Percentiles rank a stretch among this genome's conserved stretches.
Evolutionary conservation across 2,329 filamentous ascomycete genomes (phyloP).

Genomic region (Talaromyces sp.): DNA sequence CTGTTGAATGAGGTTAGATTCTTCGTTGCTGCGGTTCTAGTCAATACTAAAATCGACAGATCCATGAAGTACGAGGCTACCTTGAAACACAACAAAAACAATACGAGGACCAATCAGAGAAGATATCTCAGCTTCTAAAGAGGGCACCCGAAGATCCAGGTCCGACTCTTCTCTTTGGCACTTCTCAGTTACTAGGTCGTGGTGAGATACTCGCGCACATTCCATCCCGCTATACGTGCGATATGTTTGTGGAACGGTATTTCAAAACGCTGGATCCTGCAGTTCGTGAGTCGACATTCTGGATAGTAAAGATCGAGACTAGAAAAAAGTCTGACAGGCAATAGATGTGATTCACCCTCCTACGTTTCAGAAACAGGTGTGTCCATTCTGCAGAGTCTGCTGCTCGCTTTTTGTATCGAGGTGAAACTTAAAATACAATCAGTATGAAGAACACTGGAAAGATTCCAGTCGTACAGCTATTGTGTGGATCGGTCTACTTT

Average conservation of each 20-base stretch:
- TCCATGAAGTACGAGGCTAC: constrained; percentile 5
- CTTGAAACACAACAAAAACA: constrained; percentile 11
- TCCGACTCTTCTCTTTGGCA: constrained; percentile 7
- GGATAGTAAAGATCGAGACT: neutral
- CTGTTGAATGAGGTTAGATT: constrained; percentile 6
- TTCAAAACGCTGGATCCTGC: constrained; percentile 1
- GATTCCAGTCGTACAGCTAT: neutral
- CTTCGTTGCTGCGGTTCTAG: neutral
- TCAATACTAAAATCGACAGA: neutral
- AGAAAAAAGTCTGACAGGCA: neutral
- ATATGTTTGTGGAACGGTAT: constrained; percentile 7
- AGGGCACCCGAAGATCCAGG: constrained; percentile 5
- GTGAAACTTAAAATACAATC: neutral
- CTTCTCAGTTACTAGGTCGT: neutral
- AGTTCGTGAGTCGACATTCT: neutral
- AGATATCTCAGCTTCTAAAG: neutral
- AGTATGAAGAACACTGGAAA: constrained; percentile 10
- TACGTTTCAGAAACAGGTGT: constrained; percentile 6
- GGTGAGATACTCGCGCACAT: constrained; percentile 4
- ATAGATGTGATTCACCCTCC: constrained; percentile 1
- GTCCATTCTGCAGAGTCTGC: neutral
- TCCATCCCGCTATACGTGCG: constrained; percentile 9
- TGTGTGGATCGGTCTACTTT: constrained; percentile 13
- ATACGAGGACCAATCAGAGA: constrained; percentile 3
- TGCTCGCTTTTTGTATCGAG: neutral